Percentiles rank a stretch among this genome's conserved stretches.
phyloP scores from a whole-genome alignment of 305 asterid species.

The Ajuga reptans region DNA sequence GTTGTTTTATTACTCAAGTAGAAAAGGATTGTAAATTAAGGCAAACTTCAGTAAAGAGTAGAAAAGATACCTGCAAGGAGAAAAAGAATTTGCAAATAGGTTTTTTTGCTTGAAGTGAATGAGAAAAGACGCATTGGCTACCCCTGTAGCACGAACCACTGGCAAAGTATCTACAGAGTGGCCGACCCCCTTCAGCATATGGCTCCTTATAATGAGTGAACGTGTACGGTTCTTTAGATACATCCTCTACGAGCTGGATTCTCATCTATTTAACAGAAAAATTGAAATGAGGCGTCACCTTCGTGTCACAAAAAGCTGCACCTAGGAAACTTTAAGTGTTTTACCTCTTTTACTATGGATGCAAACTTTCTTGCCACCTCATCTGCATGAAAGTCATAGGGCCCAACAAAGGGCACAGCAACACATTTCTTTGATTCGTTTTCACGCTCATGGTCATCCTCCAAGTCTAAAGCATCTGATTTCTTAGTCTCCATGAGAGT shows the following conservation, averaged over 20 bases:
- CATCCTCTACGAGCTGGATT: slow-evolving; percentile 39
- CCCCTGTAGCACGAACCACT: slow-evolving; percentile 75
- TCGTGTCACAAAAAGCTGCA: slow-evolving; percentile 19
- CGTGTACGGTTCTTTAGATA: slow-evolving; percentile 31
- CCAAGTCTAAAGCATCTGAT: slow-evolving; percentile 30
- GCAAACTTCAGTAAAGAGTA: not conserved
- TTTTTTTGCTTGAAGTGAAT: slow-evolving; percentile 49
- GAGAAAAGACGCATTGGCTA: slow-evolving; percentile 64
- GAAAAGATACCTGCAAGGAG: slow-evolving; percentile 68
- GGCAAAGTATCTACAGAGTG: slow-evolving; percentile 56
- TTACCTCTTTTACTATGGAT: slow-evolving; percentile 70
- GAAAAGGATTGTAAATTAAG: not conserved
- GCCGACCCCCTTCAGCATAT: slow-evolving; percentile 30
- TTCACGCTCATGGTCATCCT: slow-evolving; percentile 40
- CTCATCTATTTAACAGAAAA: slow-evolving; percentile 53
- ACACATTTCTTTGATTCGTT: slow-evolving; percentile 39
- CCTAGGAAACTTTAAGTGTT: slow-evolving; percentile 18
- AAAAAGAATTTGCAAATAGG: slow-evolving; percentile 74
- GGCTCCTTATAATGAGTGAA: slow-evolving; percentile 9
- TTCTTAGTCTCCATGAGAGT: slow-evolving; percentile 25
- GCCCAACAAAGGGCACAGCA: slow-evolving; percentile 57
- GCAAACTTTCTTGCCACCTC: slow-evolving; percentile 53
- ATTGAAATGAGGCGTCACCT: slow-evolving; percentile 14
- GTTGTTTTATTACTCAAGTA: not conserved
- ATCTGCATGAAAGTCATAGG: slow-evolving; percentile 42